Conservation (phyloP, 192 early-diverging fungal genomes). For the Lunasporangiospora selenospora region DNA sequence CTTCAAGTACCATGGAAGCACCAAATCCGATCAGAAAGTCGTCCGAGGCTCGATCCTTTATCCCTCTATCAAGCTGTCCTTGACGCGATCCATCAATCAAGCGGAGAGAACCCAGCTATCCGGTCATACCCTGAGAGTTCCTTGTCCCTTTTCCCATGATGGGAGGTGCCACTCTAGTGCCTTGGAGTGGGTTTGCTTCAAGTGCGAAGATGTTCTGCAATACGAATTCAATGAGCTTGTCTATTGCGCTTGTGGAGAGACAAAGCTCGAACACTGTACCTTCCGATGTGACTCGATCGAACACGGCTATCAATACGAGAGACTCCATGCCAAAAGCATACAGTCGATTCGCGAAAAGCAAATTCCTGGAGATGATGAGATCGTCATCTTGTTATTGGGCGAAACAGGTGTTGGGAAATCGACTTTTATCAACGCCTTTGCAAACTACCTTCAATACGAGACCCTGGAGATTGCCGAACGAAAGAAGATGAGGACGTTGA, state of each 20-base stretch:
- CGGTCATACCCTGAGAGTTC: conserved; percentile 12
- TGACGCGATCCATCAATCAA: not conserved
- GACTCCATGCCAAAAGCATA: conserved; percentile 10
- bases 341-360: conserved; percentile 11
- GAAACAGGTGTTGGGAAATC: conserved; percentile 44
- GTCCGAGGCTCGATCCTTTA: conserved; percentile 13
- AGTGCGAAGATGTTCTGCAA: conserved; percentile 8
- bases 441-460: conserved; percentile 30
- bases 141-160: conserved; percentile 12
- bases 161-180: conserved; percentile 2
- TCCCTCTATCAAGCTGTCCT: conserved; percentile 7
- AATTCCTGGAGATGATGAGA: conserved; percentile 15
- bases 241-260: conserved; percentile 16
- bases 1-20: conserved; percentile 5
- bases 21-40: conserved; percentile 7
- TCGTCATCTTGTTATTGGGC: conserved; percentile 26
- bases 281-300: conserved; percentile 13
- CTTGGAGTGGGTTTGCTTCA: conserved; percentile 14
- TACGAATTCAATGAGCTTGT: conserved; percentile 8
- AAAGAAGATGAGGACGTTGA: conserved; percentile 14
- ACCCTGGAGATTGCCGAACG: conserved; percentile 18
- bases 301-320: conserved; percentile 22
- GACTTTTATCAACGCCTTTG: conserved; percentile 40
- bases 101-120: conserved; percentile 8
- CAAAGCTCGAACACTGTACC: conserved; percentile 1